Evolutionary conservation across 768 basidiomycete genomes (phyloP).

Genomic region (Trametes sanguinea): DNA sequence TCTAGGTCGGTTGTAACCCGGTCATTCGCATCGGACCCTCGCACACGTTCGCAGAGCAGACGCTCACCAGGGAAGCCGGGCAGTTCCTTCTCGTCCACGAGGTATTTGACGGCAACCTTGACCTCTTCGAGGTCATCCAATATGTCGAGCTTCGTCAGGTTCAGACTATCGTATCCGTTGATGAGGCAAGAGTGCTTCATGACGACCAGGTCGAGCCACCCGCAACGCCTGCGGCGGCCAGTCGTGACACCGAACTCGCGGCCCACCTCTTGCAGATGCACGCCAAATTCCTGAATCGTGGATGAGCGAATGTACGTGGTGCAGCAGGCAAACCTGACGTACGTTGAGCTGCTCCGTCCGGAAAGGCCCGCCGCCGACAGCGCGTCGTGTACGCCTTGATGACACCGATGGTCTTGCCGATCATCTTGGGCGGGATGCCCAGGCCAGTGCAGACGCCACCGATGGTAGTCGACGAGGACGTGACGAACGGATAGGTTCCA

Average conservation of each 20-base stretch:
- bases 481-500: constrained; percentile 98
- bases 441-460: constrained; percentile 97
- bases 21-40: background rate
- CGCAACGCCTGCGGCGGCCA: constrained; percentile 88
- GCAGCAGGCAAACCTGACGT: constrained; percentile 30
- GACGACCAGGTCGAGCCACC: constrained; percentile 97
- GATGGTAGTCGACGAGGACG: constrained; percentile 89
- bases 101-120: constrained; percentile 84
- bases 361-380: constrained; percentile 98
- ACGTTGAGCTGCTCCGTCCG: constrained; percentile 94
- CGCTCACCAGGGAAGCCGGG: constrained; percentile 81
- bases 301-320: background rate
- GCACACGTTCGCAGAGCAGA: no score
- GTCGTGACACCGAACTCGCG: constrained; percentile 92
- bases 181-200: constrained; percentile 90
- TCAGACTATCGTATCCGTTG: constrained; percentile 93
- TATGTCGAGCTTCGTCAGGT: constrained; percentile 95
- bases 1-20: constrained; percentile 75
- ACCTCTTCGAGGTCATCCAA: constrained; percentile 84
- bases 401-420: constrained; percentile 89
- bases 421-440: constrained; percentile 87
- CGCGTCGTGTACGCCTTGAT: constrained; percentile 98
- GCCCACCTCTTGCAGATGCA: constrained; percentile 91
- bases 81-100: constrained; percentile 76
- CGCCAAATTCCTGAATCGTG: constrained; percentile 64